Evolutionary conservation across 2,329 filamentous ascomycete genomes (phyloP), one percentile per base, ranked within the genome.

Genomic region (Trichoderma guizhouense): DNA sequence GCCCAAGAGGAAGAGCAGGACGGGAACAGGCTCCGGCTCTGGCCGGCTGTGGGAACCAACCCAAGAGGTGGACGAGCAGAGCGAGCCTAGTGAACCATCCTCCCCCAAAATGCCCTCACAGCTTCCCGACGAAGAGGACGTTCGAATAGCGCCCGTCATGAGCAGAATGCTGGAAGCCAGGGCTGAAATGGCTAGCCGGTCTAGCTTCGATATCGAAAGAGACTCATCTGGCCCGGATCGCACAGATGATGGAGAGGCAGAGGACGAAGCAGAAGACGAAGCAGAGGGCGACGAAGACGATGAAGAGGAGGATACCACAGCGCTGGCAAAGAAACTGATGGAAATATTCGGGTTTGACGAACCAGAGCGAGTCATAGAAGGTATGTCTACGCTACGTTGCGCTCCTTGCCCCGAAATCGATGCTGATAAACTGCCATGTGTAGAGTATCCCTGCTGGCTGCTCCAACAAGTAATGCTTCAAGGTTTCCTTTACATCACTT

Each of bases 401-500:
- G 4, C 12, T 63, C 7, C 43, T 21, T n/a, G 58, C 32, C 63
- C 14, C 14, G 57, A 32, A 43, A 39, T 11, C 7, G 12, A 47
- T 28, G 7, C 63, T 71, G 9, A 74, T 66, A 28, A 9, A 3
- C 21, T 36, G 51, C 75, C 72, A 79, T 72, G 18, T 32, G 43
- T 80, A 89, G 95, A 98, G 84, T 98, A 97, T 79, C 93, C 94
- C 9, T 98, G 95, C 82, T 98, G 94, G 91, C 84, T 98, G 51
- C 84, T 98, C 39, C 94, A 98, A 80, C 97, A 92, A 78, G 94
- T 97, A 58, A 85, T 98, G 34, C 87, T 98, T 9, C 94, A 98
- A 79, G 96, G 96, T 7, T 98, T 96, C 80, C 91, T 99, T 87
- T 98, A 98, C 82, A 93, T 99, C 78, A 98, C 96, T 0, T 87